A percentile compares a stretch with the other conserved stretches of the same genome.
These are phyloP conservation scores for Aciculoconidium aculeatum DNA, from an alignment of 805 yeast species.

Conservation along the genomic window DNA sequence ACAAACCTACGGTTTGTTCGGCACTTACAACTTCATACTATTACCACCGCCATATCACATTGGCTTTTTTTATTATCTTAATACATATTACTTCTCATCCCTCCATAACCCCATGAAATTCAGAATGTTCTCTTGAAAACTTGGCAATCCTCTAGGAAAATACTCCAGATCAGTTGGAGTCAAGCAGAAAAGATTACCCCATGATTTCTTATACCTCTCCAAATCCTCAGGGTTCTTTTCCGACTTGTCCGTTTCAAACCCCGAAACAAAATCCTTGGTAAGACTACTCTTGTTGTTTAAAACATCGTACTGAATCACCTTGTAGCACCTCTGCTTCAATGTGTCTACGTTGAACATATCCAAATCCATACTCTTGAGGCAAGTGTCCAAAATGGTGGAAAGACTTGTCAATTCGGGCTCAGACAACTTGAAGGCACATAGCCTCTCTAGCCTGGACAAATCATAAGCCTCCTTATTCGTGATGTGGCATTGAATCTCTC, in stretches of 20 bases:
- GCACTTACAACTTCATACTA: no score
- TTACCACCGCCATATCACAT: no score
- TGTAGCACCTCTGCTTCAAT: neutral
- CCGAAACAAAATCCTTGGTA: slow-evolving; percentile 2
- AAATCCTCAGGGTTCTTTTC: neutral
- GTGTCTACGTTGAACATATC: no score
- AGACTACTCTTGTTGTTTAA: slow-evolving; percentile 2
- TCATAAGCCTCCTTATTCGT: slow-evolving; percentile 7
- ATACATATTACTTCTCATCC: no score
- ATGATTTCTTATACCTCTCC: slow-evolving; percentile 1
- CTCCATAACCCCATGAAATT: no score
- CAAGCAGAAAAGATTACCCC: slow-evolving; percentile 6
- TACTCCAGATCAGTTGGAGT: slow-evolving; percentile 1
- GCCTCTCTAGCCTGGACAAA: slow-evolving; percentile 5
- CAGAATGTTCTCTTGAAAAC: slow-evolving; percentile 6
- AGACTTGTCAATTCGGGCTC: slow-evolving; percentile 1
- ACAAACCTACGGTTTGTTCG: no score
- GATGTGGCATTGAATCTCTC: slow-evolving; percentile 6
- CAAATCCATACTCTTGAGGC: no score
- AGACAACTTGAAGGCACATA: slow-evolving; percentile 5
- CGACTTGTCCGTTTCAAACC: neutral
- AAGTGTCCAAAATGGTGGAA: neutral
- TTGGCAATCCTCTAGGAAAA: slow-evolving; percentile 5
- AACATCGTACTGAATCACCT: slow-evolving; percentile 1
- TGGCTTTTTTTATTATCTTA: no score